phyloP scores from a whole-genome alignment of 768 basidiomycete genomes.

The Cyathus striatus region DNA sequence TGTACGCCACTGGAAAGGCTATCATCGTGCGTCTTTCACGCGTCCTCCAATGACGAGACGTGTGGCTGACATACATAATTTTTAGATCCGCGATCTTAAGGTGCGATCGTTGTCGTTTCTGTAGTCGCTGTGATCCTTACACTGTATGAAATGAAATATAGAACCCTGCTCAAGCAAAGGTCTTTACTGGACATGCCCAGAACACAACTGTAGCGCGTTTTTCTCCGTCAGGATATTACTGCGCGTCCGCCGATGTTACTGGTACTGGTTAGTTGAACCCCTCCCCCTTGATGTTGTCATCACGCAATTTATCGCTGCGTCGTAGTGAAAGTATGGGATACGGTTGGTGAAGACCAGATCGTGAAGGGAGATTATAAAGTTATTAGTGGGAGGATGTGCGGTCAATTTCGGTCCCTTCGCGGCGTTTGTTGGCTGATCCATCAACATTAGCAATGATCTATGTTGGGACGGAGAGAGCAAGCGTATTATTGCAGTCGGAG shows the following conservation, averaged over 20 bases:
- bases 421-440: neutral
- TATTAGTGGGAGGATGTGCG: constrained; percentile 69
- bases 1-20: constrained; percentile 80
- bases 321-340: constrained; percentile 89
- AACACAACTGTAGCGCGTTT: constrained; percentile 86
- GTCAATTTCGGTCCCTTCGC: neutral
- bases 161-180: constrained; percentile 60
- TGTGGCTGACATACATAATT: too few relatives aligned
- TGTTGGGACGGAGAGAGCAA: constrained; percentile 97
- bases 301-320: neutral
- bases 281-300: neutral
- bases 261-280: constrained; percentile 60
- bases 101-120: constrained; percentile 31
- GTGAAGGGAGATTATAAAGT: constrained; percentile 81
- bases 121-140: neutral
- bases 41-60: neutral
- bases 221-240: constrained; percentile 93
- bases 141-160: constrained; percentile 19
- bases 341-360: constrained; percentile 75
- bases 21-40: constrained; percentile 63
- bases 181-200: constrained; percentile 79
- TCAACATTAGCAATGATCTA: constrained; percentile 72
- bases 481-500: constrained; percentile 91
- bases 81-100: constrained; percentile 78
- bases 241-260: constrained; percentile 80